A percentile compares a stretch with the other conserved stretches of the same genome.
Evolutionary conservation across 371 early-diverging fungal genomes (phyloP).

Genomic region (Dichotomocladium elegans): DNA sequence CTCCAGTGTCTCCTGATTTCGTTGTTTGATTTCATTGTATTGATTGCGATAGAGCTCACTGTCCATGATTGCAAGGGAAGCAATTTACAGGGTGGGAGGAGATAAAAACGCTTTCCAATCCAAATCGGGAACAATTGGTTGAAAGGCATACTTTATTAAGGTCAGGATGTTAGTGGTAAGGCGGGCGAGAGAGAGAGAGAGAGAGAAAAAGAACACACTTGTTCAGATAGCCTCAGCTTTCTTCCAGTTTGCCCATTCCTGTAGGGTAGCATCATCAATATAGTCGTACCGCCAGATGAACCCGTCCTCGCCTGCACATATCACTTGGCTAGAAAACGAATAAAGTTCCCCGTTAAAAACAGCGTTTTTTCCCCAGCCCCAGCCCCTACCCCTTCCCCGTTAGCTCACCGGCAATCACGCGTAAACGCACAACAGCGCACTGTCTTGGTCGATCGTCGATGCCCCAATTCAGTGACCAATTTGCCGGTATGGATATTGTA

Average conservation of each 20-base stretch:
- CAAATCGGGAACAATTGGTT: no score
- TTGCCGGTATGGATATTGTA: constrained; percentile 66
- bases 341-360: no score
- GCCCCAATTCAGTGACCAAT: constrained; percentile 61
- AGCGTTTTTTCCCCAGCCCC: not conserved
- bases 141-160: no score
- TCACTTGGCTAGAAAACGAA: constrained; percentile 55
- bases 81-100: no score
- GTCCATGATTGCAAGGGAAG: no score
- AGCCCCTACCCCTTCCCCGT: no score
- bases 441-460: constrained; percentile 75
- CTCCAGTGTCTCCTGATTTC: constrained; percentile 1
- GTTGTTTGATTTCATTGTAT: not conserved
- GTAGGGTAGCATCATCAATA: constrained; percentile 66
- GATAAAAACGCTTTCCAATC: no score
- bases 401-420: constrained; percentile 68
- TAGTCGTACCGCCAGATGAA: constrained; percentile 86
- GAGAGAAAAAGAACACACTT: no score
- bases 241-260: constrained; percentile 66
- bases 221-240: no score
- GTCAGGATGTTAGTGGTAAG: no score
- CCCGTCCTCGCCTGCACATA: constrained; percentile 76
- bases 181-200: no score
- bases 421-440: constrained; percentile 78
- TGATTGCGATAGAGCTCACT: no score